These are phyloP conservation scores for Stachybotrys chlorohalonatus DNA, from an alignment of 2,329 filamentous ascomycete genomes.

Conservation along the genomic window DNA sequence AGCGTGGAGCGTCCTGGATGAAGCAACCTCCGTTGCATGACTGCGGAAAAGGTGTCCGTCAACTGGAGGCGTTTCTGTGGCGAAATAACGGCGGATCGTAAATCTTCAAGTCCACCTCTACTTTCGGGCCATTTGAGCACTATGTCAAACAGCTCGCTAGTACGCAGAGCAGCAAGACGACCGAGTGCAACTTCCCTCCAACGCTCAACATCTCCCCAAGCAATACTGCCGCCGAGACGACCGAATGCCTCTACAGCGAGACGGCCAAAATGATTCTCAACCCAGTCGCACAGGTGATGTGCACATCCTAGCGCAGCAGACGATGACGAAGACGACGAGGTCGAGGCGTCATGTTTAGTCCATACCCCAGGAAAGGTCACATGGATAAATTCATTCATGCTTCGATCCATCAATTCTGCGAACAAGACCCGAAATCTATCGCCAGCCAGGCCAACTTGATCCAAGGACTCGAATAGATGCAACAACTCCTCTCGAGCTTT, in stretches of 20 bases:
- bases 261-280: constrained; percentile 57
- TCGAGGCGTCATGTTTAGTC: constrained; percentile 18
- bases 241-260: constrained; percentile 54
- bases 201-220: constrained; percentile 50
- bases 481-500: constrained; percentile 42
- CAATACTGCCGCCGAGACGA: constrained; percentile 33
- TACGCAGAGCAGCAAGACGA: constrained; percentile 59
- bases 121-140: constrained; percentile 67
- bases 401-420: constrained; percentile 59
- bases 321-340: constrained; percentile 5
- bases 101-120: constrained; percentile 63
- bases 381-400: constrained; percentile 55
- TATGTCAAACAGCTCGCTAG: constrained; percentile 69
- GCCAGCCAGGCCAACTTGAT: constrained; percentile 58
- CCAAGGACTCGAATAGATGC: constrained; percentile 47
- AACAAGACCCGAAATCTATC: constrained; percentile 62
- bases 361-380: constrained; percentile 57
- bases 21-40: constrained; percentile 57
- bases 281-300: constrained; percentile 53
- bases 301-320: constrained; percentile 44
- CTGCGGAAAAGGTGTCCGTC: constrained; percentile 58
- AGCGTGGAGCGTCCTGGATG: constrained; percentile 70
- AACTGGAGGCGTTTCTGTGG: constrained; percentile 60
- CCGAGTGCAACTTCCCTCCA: constrained; percentile 64
- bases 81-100: constrained; percentile 61